Base-by-base conservation (phyloP, 2,329 filamentous ascomycete species). In the Teratosphaeriaceae sp. region DNA sequence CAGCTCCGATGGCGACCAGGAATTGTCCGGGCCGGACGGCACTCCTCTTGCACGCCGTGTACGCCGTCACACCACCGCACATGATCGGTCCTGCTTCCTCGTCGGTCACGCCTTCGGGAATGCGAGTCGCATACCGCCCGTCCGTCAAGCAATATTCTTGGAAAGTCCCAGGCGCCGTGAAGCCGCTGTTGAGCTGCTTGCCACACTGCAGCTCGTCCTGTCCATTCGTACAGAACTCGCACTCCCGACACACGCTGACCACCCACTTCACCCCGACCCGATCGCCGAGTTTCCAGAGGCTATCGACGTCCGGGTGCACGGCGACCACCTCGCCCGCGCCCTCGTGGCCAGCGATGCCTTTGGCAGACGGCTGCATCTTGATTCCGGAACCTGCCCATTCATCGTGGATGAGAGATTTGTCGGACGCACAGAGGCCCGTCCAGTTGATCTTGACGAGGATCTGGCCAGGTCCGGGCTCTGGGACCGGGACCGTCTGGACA, bases 51-150 rank as follows among this genome's bases (percentile, higher is more conserved):
- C 55, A 59, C 16, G 59, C 59, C 13, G 51, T 53, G 34, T 63
- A 63, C 1, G 53, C 57, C 27, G 61, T 65, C n/a, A 65, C 62
- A 31, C 62, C 63, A 36, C 61, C 62, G 35, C 64, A 66, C 56
- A 66, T 62, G 44, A 65, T 63, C 2, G 63, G 63, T 1, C 62
- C 63, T 16, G 63, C 61, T 40, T 65, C 60, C 47, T 65, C 63
- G 38, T 64, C 61, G 0, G 41, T 41, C 2, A 65, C 62, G n/a
- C 61, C 60, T 3, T 63, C 60, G 8, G 64, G 63, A n/a, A 66
- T 47, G 11, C 13, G 19, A 6, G 62, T 63, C 27, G 62, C 59
- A 44, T 65, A 65, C 40, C 54, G 51, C 6, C 57, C 62, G 40
- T 62, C 60, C 9, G 60, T 62, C 27, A 65, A 30, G 31, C 51